Conservation (phyloP, 306 rosid genomes). For the Fagus sylvatica region DNA sequence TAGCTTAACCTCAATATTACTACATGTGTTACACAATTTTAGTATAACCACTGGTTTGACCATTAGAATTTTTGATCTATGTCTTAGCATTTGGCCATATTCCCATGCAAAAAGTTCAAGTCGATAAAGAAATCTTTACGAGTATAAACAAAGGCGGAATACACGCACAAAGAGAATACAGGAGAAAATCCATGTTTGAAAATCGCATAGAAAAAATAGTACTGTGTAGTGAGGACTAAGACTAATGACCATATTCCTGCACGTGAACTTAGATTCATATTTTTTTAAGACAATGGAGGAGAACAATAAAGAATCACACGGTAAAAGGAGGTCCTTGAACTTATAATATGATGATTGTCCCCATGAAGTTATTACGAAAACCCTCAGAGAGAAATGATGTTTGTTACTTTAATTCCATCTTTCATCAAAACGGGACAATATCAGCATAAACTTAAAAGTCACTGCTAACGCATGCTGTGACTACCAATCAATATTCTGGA, state of each 20-base stretch:
- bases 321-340: not conserved
- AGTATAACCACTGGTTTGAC: no score
- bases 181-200: not conserved
- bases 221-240: not conserved
- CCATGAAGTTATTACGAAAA: not conserved
- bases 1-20: no score
- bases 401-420: not conserved
- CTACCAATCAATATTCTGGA: not conserved
- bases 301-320: not conserved
- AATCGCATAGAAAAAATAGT: not conserved
- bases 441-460: not conserved
- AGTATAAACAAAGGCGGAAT: no score
- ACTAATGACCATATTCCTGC: not conserved
- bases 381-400: constrained; percentile 17
- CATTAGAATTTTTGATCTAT: not conserved
- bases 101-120: not conserved
- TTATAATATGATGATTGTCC: not conserved
- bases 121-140: not conserved
- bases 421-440: not conserved
- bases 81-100: not conserved
- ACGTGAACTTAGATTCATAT: not conserved
- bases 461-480: not conserved
- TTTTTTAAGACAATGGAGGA: not conserved
- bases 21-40: no score
- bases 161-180: not conserved